These are phyloP conservation scores for Aspergillus thermomutatus DNA, from an alignment of 2,329 filamentous ascomycete species.

Conservation along the genomic window DNA sequence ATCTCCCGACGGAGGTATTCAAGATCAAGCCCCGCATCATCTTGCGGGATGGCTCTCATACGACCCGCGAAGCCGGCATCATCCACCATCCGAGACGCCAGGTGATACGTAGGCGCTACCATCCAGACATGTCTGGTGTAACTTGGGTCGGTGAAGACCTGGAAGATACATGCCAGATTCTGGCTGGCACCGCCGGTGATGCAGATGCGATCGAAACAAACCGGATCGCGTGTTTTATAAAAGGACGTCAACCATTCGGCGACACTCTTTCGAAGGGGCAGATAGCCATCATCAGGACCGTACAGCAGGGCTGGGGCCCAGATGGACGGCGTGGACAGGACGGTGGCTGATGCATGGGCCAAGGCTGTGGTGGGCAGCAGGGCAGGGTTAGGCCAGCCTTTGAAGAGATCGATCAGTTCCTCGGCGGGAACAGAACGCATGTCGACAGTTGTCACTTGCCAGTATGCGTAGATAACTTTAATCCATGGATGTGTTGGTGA, in stretches of 20 bases:
- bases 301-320: conserved; percentile 69
- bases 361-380: conserved; percentile 66
- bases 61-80: conserved; percentile 71
- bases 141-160: conserved; percentile 74
- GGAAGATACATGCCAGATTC: conserved; percentile 71
- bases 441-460: not conserved
- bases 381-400: conserved; percentile 49
- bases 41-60: conserved; percentile 69
- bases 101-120: conserved; percentile 76
- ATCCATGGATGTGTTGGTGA: not conserved
- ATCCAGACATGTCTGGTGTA: conserved; percentile 77
- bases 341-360: conserved; percentile 56
- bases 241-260: conserved; percentile 67
- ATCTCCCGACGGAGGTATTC: conserved; percentile 54
- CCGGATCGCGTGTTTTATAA: conserved; percentile 49
- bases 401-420: conserved; percentile 40
- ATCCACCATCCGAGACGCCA: conserved; percentile 81
- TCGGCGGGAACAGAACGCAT: not conserved
- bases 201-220: conserved; percentile 62
- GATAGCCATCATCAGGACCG: conserved; percentile 72
- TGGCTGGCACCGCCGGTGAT: conserved; percentile 85
- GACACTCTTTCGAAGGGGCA: conserved; percentile 64
- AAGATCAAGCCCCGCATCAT: conserved; percentile 72
- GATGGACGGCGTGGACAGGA: conserved; percentile 59
- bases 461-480: not conserved